Evolutionary conservation across 164 flowering plant species (phyloP).

Genomic region (Annona cherimola): DNA sequence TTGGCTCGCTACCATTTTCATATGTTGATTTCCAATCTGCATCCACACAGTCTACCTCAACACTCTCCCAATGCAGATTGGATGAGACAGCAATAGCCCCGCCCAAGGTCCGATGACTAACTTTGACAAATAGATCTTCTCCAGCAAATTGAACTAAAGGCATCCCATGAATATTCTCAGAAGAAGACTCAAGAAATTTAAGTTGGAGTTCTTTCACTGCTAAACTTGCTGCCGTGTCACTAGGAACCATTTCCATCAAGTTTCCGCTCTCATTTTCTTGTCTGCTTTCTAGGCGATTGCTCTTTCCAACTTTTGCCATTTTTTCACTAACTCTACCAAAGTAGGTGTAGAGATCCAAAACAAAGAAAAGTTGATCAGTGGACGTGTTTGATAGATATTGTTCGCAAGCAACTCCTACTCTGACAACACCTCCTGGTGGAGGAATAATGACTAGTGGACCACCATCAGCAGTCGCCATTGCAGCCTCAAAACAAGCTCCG

Average conservation of each 20-base stretch:
- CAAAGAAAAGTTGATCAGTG: slow-evolving; percentile 84
- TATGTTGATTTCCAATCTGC: slow-evolving; percentile 30
- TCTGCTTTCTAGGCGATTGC: slow-evolving; percentile 21
- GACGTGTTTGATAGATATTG: slow-evolving; percentile 83
- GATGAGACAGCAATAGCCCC: slow-evolving; percentile 91
- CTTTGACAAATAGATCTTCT: slow-evolving; percentile 58
- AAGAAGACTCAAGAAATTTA: slow-evolving; percentile 66
- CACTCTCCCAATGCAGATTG: slow-evolving; percentile 57
- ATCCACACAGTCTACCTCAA: slow-evolving; percentile 77
- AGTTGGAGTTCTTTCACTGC: slow-evolving; percentile 62
- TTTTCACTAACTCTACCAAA: slow-evolving; percentile 74
- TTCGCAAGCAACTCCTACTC: slow-evolving; percentile 72
- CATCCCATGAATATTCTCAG: slow-evolving; percentile 42
- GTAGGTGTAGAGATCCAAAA: slow-evolving; percentile 75
- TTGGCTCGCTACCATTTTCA: slow-evolving; percentile 25
- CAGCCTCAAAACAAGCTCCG: slow-evolving; percentile 72
- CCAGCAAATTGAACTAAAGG: slow-evolving; percentile 82
- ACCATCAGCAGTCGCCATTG: slow-evolving; percentile 93
- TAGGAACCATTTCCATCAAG: slow-evolving; percentile 73
- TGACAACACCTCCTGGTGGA: slow-evolving; percentile 91
- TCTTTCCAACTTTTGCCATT: slow-evolving; percentile 54
- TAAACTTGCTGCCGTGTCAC: slow-evolving; percentile 85
- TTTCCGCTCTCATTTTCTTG: slow-evolving; percentile 28
- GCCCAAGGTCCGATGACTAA: slow-evolving; percentile 82
- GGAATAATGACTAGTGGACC: slow-evolving; percentile 64